Evolutionary conservation across 768 basidiomycete species (phyloP), one percentile per base, ranked within the genome.

Genomic region (Hygrocybe coccinea): DNA sequence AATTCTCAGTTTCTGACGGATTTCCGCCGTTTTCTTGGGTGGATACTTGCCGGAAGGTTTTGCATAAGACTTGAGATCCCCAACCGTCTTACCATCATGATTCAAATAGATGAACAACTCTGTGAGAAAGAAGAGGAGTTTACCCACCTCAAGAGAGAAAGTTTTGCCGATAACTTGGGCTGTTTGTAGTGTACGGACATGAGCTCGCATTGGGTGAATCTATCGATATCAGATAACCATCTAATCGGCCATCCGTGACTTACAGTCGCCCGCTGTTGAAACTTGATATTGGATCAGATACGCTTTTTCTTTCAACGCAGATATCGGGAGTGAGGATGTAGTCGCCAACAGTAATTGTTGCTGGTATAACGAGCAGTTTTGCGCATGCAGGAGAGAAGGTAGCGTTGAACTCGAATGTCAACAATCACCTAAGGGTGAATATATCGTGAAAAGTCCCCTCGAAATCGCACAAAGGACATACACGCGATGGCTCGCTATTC

Each of bases 261-360:
- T n/a, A n/a, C n/a, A n/a, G n/a, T n/a, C n/a, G n/a, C n/a, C n/a
- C n/a, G n/a, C n/a, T n/a, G n/a, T n/a, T n/a, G n/a, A n/a, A n/a
- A n/a, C n/a, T n/a, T n/a, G n/a, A n/a, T n/a, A n/a, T 8, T 39
- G 34, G 65, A 75, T 99, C 97, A 0, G 94, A 79, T 50, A 98
- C 76, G 61, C 95, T 95, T 74, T 99, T 99, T 55, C 95, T 78
- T 71, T 99, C 97, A 2, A 99, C 88, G 59, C 91, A 95, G 59
- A 98, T 95, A 57, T 95, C 91, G 0, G 95, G 97, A 1, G 91
- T 88, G 44, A 98, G 72, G 52, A 99, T 88, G 65, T 99, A 99
- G 70, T 99, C 97, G 2, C 97, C 97, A 2, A 98, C 89, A 0
- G 89, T 92, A 58, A 99, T 74, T 0, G 95, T 98, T 1, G 88